A percentile compares a stretch with the other conserved stretches of the same genome.
These are phyloP conservation scores for Erythrobasidium hasegawianum DNA, from an alignment of 1,284 basidiomycete species.

Conservation along the genomic window DNA sequence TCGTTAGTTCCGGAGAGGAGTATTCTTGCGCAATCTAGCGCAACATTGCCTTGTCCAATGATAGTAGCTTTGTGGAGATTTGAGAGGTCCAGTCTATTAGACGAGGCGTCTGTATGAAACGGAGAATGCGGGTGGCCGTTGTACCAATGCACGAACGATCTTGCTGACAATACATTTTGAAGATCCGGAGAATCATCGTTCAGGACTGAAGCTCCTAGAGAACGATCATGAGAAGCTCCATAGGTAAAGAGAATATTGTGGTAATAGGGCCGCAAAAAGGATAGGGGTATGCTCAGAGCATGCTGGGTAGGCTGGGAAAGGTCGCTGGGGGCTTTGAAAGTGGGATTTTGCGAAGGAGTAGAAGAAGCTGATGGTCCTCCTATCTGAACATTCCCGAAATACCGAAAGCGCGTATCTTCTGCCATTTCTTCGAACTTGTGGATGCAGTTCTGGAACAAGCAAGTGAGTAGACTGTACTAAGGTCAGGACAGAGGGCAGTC, in stretches of 20 bases:
- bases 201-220: slow-evolving; percentile 45
- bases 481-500: slow-evolving; percentile 40
- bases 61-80: slow-evolving; percentile 68
- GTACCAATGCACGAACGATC: slow-evolving; percentile 95
- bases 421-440: slow-evolving; percentile 85
- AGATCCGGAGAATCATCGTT: slow-evolving; percentile 48
- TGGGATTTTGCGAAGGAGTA: slow-evolving; percentile 9
- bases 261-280: slow-evolving; percentile 63
- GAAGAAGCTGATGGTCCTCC: slow-evolving; percentile 47
- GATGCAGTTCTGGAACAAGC: slow-evolving; percentile 73
- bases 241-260: slow-evolving; percentile 77
- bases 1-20: slow-evolving; percentile 57
- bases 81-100: slow-evolving; percentile 56
- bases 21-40: slow-evolving; percentile 87
- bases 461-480: background rate
- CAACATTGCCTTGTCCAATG: slow-evolving; percentile 94
- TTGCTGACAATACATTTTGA: slow-evolving; percentile 66
- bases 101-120: slow-evolving; percentile 49
- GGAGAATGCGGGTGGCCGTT: slow-evolving; percentile 73
- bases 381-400: slow-evolving; percentile 89
- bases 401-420: slow-evolving; percentile 68
- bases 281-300: slow-evolving; percentile 58
- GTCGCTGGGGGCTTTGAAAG: slow-evolving; percentile 24
- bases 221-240: slow-evolving; percentile 62
- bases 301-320: slow-evolving; percentile 51